phyloP scores from a whole-genome alignment of 2,329 filamentous ascomycete species.

The Alternaria infectoria region DNA sequence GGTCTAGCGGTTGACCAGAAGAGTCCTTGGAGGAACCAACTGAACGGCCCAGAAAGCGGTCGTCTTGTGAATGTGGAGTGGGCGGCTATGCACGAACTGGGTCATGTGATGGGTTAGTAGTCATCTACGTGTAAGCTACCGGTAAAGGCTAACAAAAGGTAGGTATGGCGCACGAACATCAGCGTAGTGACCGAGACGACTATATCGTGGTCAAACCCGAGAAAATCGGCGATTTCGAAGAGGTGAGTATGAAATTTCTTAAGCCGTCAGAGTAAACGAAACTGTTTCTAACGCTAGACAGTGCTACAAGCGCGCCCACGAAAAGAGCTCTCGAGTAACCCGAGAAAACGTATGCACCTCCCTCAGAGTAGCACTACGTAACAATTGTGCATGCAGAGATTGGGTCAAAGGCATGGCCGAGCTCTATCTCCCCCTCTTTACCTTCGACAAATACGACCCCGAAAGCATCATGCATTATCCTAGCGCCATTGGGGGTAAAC shows the following conservation, averaged over 20 bases:
- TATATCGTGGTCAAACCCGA: conserved; percentile 3
- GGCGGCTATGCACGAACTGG: background rate
- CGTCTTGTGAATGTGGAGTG: background rate
- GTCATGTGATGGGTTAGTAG: background rate
- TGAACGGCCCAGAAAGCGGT: background rate
- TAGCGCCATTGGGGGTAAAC: background rate
- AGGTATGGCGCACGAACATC: conserved; percentile 14
- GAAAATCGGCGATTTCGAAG: background rate
- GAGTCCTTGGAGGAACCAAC: background rate
- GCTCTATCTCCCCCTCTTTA: background rate
- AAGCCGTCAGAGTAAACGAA: background rate
- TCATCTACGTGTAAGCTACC: background rate
- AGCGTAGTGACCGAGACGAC: conserved; percentile 6
- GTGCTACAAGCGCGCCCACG: background rate
- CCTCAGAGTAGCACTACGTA: background rate
- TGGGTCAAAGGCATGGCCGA: background rate
- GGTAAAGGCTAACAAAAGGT: background rate
- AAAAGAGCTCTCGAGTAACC: background rate
- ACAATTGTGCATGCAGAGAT: background rate
- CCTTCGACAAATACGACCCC: background rate
- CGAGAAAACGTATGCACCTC: background rate
- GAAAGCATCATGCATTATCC: conserved; percentile 4
- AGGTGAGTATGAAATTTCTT: background rate
- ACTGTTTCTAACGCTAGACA: background rate
- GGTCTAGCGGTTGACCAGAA: background rate